Conservation (phyloP, 176 grass and related monocot genomes). For the Eleusine coracana region DNA sequence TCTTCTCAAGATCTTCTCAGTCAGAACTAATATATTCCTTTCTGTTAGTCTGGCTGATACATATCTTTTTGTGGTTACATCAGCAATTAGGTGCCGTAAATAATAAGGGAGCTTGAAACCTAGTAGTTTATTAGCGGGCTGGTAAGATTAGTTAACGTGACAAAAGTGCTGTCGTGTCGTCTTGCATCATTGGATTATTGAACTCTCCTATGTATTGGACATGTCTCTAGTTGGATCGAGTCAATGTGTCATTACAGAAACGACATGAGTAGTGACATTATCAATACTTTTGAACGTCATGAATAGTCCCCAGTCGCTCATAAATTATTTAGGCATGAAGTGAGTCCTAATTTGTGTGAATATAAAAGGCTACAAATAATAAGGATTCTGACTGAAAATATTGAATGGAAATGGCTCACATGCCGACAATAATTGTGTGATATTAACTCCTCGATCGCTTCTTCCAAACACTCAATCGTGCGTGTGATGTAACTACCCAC, state of each 20-base stretch:
- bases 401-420: neutral
- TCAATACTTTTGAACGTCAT: neutral
- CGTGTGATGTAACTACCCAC: neutral
- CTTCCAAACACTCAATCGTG: neutral
- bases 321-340: neutral
- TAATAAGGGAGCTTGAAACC: neutral
- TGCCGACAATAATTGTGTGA: neutral
- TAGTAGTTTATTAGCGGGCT: slow-evolving; percentile 41
- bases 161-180: slow-evolving; percentile 31
- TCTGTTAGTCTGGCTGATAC: slow-evolving; percentile 26
- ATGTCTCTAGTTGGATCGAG: slow-evolving; percentile 14
- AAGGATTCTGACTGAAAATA: neutral
- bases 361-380: neutral
- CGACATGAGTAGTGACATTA: neutral
- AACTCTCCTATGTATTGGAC: neutral
- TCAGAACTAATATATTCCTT: neutral
- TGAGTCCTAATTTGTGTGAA: neutral
- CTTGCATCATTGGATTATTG: slow-evolving; percentile 40
- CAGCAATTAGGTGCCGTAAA: slow-evolving; percentile 37
- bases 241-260: slow-evolving; percentile 2
- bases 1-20: slow-evolving; percentile 21
- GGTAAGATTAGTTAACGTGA: slow-evolving; percentile 11
- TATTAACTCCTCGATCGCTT: neutral
- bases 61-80: slow-evolving; percentile 45
- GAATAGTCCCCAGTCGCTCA: neutral